Evolutionary conservation across 768 basidiomycete species (phyloP), one percentile per base, ranked within the genome.

Genomic region (Lactifluus volemus): DNA sequence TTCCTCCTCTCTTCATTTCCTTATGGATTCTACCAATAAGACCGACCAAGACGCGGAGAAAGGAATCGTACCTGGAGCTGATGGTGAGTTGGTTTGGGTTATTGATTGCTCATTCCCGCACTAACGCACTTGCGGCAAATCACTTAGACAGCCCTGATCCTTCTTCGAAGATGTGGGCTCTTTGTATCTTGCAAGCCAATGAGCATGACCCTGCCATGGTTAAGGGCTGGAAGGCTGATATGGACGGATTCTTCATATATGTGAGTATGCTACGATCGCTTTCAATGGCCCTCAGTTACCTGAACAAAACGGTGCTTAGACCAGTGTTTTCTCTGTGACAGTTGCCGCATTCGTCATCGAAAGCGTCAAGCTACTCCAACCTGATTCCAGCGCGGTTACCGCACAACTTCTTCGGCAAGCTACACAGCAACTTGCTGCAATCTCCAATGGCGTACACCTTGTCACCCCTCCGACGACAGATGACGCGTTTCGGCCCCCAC

Each of bases 321-420:
- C 64, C n/a, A 63, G 64, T 49, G 47, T 65, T 5, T 65, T 65
- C 38, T 58, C 64, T 0, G 64, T 63, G 14, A 64, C 57, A 6
- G 56, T 65, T 17, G 59, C 64, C 21, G 62, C 64, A 21, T 65
- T 65, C 36, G 36, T 65, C 25, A 59, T 65, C 34, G 64, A 64
- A 39, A 64, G 63, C 21, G 59, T 64, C 53, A 65, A 65, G 45
- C 30, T 4, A 25, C 62, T 65, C 41, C 53, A 50, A 36, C 63
- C 56, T n/a, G 62, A 65, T 62, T 29, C 34, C 9, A 21, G 45
- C 44, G 64, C 59, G 1, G 29, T 25, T 4, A 39, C 62, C 8
- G 34, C 25, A 1, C 21, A 0, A 5, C 45, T 53, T 34, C 64
- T 65, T 36, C 32, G 10, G n/a, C 63, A 65, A 39, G 19, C 55